A percentile compares a stretch with the other conserved stretches of the same genome.
phyloP scores from a whole-genome alignment of 75 land plant species.

The Cunninghamia lanceolata region DNA sequence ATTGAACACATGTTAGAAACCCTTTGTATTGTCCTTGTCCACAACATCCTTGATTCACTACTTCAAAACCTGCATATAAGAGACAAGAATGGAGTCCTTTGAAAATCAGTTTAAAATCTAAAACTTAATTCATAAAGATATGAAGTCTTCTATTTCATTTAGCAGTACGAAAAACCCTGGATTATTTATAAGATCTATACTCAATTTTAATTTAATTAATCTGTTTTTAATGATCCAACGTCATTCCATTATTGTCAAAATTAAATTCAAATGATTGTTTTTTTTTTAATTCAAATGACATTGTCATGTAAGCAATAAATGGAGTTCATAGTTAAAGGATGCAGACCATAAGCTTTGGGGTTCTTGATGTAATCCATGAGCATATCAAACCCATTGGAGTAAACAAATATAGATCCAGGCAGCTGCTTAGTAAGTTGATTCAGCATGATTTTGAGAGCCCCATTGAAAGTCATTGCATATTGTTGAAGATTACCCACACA shows the following conservation, averaged over 20 bases:
- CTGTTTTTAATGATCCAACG: no score
- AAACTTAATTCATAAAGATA: no score
- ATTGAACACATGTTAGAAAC: slow-evolving; percentile 55
- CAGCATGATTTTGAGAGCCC: slow-evolving; percentile 6
- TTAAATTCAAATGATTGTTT: no score
- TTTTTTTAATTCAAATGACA: neutral
- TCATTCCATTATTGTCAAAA: no score
- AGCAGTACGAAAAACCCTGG: neutral
- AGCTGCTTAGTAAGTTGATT: slow-evolving; percentile 13
- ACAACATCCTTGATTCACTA: slow-evolving; percentile 9
- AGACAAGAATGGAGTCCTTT: neutral
- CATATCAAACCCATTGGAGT: slow-evolving; percentile 23
- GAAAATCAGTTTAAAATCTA: neutral
- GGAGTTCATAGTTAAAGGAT: neutral
- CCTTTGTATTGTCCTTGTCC: slow-evolving; percentile 56
- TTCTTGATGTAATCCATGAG: neutral
- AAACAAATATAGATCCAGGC: slow-evolving; percentile 24
- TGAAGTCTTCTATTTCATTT: no score
- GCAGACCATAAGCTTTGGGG: slow-evolving; percentile 23
- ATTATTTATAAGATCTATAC: no score
- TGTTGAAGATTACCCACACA: slow-evolving; percentile 24
- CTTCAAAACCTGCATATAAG: slow-evolving; percentile 8
- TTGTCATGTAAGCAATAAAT: neutral
- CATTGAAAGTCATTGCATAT: slow-evolving; percentile 23
- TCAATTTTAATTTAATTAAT: no score